phyloP scores from a whole-genome alignment of 1,284 basidiomycete genomes.

The Cutaneotrichosporon cavernicola region DNA sequence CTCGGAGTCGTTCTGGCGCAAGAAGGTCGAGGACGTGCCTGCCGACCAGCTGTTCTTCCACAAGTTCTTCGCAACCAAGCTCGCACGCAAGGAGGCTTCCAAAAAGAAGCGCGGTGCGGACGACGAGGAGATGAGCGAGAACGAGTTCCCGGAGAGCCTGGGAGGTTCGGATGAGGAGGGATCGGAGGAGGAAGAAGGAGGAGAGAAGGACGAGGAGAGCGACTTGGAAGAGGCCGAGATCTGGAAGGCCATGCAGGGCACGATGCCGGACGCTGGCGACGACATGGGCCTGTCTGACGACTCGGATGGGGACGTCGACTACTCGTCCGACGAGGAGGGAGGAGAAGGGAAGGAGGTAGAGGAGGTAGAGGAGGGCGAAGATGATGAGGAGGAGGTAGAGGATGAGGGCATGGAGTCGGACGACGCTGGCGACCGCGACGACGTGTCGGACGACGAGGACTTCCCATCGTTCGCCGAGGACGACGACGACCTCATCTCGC shows the following conservation, averaged over 20 bases:
- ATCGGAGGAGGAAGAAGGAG: constrained; percentile 37
- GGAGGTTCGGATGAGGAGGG: constrained; percentile 38
- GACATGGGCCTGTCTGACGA: constrained; percentile 65
- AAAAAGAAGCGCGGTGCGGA: constrained; percentile 54
- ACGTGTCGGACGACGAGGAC: constrained; percentile 18
- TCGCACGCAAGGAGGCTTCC: constrained; percentile 59
- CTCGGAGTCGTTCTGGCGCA: constrained; percentile 73
- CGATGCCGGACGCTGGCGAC: constrained; percentile 62
- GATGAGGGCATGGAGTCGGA: constrained; percentile 32
- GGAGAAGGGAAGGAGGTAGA: constrained; percentile 40
- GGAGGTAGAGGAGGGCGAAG: constrained; percentile 36
- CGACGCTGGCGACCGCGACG: constrained; percentile 25
- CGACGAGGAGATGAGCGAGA: constrained; percentile 28
- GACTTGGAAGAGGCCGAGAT: constrained; percentile 66
- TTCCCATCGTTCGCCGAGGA: constrained; percentile 49
- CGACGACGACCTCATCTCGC: constrained; percentile 52
- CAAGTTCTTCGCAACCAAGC: constrained; percentile 56
- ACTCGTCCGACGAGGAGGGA: constrained; percentile 58
- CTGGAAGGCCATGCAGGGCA: constrained; percentile 87
- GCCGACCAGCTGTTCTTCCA: constrained; percentile 75
- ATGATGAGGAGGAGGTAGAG: constrained; percentile 35
- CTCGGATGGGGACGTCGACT: constrained; percentile 58
- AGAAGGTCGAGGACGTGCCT: constrained; percentile 70
- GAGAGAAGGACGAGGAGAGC: constrained; percentile 48
- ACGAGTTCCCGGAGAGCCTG: constrained; percentile 25